These are phyloP conservation scores for Imleria badia DNA, from an alignment of 768 basidiomycete genomes.

Conservation along the genomic window DNA sequence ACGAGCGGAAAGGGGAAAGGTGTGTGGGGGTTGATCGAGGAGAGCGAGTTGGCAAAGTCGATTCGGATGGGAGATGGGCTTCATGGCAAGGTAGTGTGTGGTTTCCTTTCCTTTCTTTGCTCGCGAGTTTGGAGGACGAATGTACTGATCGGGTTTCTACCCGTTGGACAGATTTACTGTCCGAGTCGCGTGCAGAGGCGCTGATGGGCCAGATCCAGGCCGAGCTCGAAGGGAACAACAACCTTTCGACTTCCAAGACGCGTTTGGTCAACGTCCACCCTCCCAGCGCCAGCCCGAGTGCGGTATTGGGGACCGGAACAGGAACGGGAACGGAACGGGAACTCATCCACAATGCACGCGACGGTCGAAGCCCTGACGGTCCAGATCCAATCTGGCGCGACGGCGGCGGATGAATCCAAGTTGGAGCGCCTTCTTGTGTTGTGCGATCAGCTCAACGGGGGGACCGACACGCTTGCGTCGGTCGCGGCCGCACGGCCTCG, in stretches of 20 bases:
- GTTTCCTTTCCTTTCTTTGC: constrained; percentile 7
- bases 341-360: constrained; percentile 49
- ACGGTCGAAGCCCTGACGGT: constrained; percentile 51
- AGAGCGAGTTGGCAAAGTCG: constrained; percentile 75
- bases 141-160: not conserved
- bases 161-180: constrained; percentile 9
- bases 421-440: constrained; percentile 68
- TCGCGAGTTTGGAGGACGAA: not conserved
- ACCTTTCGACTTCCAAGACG: not conserved
- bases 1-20: constrained; percentile 63
- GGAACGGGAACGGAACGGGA: constrained; percentile 26
- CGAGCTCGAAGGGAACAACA: not conserved
- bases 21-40: constrained; percentile 84
- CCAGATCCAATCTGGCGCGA: constrained; percentile 46
- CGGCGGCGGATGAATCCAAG: constrained; percentile 51
- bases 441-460: constrained; percentile 66
- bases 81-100: constrained; percentile 45
- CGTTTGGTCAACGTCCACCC: not conserved
- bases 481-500: constrained; percentile 46
- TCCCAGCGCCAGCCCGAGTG: not conserved
- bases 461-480: constrained; percentile 51
- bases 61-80: constrained; percentile 48
- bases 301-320: not conserved
- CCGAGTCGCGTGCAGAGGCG: constrained; percentile 41
- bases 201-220: constrained; percentile 41